phyloP scores from a whole-genome alignment of 306 rosid species.

The Crataegus laevigata region DNA sequence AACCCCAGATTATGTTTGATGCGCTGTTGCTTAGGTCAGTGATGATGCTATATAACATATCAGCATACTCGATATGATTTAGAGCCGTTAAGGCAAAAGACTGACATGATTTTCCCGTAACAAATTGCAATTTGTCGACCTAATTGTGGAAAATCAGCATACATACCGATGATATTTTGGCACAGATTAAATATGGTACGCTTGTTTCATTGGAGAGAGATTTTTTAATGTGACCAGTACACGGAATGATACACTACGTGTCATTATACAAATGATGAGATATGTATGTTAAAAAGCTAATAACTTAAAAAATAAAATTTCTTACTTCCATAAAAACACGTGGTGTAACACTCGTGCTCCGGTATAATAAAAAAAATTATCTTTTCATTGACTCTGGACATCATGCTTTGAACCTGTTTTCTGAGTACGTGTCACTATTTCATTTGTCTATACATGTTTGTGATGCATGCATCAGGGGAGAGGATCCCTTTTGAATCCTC shows the following conservation, averaged over 20 bases:
- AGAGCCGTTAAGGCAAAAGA: background rate
- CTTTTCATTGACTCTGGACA: too few relatives aligned
- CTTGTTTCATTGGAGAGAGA: too few relatives aligned
- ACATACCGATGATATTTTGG: too few relatives aligned
- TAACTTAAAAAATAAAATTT: too few relatives aligned
- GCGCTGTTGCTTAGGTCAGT: background rate
- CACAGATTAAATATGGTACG: background rate
- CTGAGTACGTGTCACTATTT: background rate
- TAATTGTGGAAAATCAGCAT: background rate
- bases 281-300: too few relatives aligned
- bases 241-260: fast-evolving
- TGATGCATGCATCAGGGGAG: background rate
- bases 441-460: background rate
- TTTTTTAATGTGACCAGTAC: too few relatives aligned
- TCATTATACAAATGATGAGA: fast-evolving
- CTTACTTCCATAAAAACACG: too few relatives aligned
- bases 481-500: too few relatives aligned
- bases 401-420: background rate
- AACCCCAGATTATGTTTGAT: too few relatives aligned
- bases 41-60: background rate
- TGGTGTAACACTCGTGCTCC: fast-evolving
- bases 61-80: background rate
- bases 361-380: too few relatives aligned
- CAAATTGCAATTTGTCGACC: background rate
- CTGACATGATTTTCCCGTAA: slow-evolving; percentile 5